A percentile compares a stretch with the other conserved stretches of the same genome.
These are phyloP conservation scores for Russula brevipes DNA, from an alignment of 768 basidiomycete genomes.

Conservation along the genomic window DNA sequence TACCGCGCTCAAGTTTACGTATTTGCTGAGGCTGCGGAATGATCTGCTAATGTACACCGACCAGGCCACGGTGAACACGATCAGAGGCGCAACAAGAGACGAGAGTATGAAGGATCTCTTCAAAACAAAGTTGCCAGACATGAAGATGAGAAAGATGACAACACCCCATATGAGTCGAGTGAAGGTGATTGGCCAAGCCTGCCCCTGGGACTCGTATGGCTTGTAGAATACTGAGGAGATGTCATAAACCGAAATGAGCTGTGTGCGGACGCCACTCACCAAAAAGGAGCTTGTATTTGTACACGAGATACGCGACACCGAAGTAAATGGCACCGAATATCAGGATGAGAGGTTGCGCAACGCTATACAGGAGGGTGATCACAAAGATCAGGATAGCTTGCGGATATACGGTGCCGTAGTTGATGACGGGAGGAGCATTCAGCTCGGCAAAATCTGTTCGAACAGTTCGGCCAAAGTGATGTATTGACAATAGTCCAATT, in stretches of 20 bases:
- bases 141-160: conserved; percentile 90
- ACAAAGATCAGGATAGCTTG: conserved; percentile 96
- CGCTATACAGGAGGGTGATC: conserved; percentile 90
- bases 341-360: conserved; percentile 91
- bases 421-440: conserved; percentile 97
- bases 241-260: background rate
- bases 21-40: conserved; percentile 71
- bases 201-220: conserved; percentile 94
- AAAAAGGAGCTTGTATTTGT: conserved; percentile 96
- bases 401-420: conserved; percentile 95
- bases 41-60: conserved; percentile 67
- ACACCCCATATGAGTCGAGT: conserved; percentile 88
- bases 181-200: conserved; percentile 97
- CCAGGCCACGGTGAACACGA: conserved; percentile 72
- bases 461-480: conserved; percentile 8
- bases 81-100: conserved; percentile 66
- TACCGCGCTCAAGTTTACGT: conserved; percentile 79
- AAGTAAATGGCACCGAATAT: conserved; percentile 96
- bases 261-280: conserved; percentile 47
- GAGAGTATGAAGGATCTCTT: conserved; percentile 55
- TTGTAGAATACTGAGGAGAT: conserved; percentile 85
- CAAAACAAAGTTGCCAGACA: conserved; percentile 90
- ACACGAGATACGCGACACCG: conserved; percentile 91
- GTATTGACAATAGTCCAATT: background rate
- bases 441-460: conserved; percentile 85